phyloP scores from a whole-genome alignment of 2,329 filamentous ascomycete species.

The Colletotrichum cuscutae region DNA sequence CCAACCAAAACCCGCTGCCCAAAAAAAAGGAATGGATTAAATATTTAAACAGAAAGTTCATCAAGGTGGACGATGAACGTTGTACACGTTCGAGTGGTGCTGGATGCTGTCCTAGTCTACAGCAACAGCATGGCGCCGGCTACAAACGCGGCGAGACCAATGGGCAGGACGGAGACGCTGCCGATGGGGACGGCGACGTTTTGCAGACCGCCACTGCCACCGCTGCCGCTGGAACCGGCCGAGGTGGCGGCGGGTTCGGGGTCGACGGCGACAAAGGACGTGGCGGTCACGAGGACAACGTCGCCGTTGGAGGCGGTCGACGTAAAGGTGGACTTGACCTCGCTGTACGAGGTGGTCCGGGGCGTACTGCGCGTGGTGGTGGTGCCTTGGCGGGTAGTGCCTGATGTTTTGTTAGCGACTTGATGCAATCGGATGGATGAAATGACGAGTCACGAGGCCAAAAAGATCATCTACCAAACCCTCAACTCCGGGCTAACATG shows the following conservation, averaged over 20 bases:
- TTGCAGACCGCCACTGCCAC: constrained; percentile 47
- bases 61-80: neutral
- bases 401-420: constrained; percentile 25
- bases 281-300: constrained; percentile 58
- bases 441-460: neutral
- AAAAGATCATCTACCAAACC: neutral
- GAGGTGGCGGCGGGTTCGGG: constrained; percentile 46
- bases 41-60: constrained; percentile 21
- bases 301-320: constrained; percentile 57
- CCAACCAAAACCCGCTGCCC: too few relatives aligned
- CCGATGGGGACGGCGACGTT: constrained; percentile 44
- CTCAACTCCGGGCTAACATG: constrained; percentile 6
- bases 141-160: constrained; percentile 40
- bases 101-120: neutral
- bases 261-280: constrained; percentile 58
- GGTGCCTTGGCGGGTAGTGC: constrained; percentile 42
- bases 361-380: constrained; percentile 39
- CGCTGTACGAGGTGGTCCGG: constrained; percentile 48
- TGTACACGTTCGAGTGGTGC: neutral
- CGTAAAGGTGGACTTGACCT: constrained; percentile 54
- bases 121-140: constrained; percentile 36
- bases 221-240: constrained; percentile 27
- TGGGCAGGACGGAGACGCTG: constrained; percentile 33
- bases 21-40: constrained; percentile 20
- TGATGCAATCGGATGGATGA: neutral